Evolutionary conservation across 176 grass and related monocot genomes (phyloP).

Genomic region (Raddia distichophylla): DNA sequence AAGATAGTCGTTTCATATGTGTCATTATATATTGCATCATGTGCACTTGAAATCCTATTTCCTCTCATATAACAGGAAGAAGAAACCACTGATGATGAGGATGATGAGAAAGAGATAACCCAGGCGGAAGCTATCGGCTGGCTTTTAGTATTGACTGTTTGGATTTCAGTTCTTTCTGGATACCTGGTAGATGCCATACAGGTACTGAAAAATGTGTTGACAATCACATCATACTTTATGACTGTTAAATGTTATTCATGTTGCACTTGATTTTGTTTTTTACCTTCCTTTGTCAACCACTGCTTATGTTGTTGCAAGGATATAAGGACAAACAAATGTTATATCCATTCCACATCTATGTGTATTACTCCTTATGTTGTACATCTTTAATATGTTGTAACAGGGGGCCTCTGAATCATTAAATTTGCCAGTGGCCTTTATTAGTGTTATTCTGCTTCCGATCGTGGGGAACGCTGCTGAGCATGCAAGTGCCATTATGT

Average conservation of each 20-base stretch:
- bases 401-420: conserved; percentile 95
- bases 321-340: not conserved
- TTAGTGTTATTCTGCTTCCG: conserved; percentile 99
- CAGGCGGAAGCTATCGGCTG: conserved; percentile 80
- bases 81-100: conserved; percentile 48
- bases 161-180: conserved; percentile 95
- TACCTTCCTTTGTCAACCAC: not conserved
- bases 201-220: conserved; percentile 53
- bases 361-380: conserved; percentile 24
- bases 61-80: conserved; percentile 56
- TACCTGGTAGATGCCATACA: conserved; percentile 98
- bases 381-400: conserved; percentile 46
- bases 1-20: conserved; percentile 7
- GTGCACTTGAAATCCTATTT: conserved; percentile 23
- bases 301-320: not conserved
- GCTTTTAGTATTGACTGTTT: conserved; percentile 91
- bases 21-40: not conserved
- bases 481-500: conserved; percentile 99
- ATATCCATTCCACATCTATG: conserved; percentile 5
- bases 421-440: conserved; percentile 92
- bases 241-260: conserved; percentile 20
- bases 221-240: conserved; percentile 1
- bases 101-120: conserved; percentile 84
- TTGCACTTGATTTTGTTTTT: conserved; percentile 1
- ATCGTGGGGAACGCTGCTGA: conserved; percentile 98